Evolutionary conservation across 1,139 yeast genomes (phyloP).

Genomic region (Torulaspora globosa): DNA sequence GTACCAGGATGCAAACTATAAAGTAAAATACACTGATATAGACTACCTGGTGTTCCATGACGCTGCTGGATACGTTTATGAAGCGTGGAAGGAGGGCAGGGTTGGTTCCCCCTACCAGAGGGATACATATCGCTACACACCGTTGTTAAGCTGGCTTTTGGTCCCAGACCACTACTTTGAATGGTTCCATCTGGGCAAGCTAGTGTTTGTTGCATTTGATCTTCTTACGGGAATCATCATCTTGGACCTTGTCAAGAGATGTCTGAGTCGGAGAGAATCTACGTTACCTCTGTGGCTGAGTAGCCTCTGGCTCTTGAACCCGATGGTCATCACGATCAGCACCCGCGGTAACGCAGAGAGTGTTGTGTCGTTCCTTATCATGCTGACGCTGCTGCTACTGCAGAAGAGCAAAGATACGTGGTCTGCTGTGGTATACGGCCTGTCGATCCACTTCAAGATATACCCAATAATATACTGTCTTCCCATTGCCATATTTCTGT

Average conservation of each 20-base stretch:
- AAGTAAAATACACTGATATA: conserved; percentile 85
- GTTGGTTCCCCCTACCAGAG: conserved; percentile 66
- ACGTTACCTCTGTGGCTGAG: conserved; percentile 39
- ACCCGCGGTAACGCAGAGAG: conserved; percentile 95
- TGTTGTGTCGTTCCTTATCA: conserved; percentile 70
- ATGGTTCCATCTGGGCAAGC: conserved; percentile 67
- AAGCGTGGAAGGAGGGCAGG: conserved; percentile 37
- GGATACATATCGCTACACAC: conserved; percentile 91
- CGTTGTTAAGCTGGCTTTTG: conserved; percentile 77
- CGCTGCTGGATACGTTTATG: conserved; percentile 69
- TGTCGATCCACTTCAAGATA: conserved; percentile 83
- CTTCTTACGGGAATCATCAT: conserved; percentile 73
- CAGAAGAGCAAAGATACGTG: conserved; percentile 38
- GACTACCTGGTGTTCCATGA: conserved; percentile 92
- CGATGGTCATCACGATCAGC: conserved; percentile 90
- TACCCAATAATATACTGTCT: conserved; percentile 84
- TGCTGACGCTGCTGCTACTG: conserved; percentile 52
- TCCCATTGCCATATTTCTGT: conserved; percentile 38
- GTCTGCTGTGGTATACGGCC: conserved; percentile 67
- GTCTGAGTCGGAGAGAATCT: conserved; percentile 34
- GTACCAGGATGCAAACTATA: conserved; percentile 78
- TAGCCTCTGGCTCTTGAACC: conserved; percentile 85
- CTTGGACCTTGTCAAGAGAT: conserved; percentile 41
- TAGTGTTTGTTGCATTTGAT: conserved; percentile 72
- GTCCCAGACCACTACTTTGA: conserved; percentile 51